Evolutionary conservation across 805 yeast species (phyloP).

Genomic region (Hanseniaspora meyeri): DNA sequence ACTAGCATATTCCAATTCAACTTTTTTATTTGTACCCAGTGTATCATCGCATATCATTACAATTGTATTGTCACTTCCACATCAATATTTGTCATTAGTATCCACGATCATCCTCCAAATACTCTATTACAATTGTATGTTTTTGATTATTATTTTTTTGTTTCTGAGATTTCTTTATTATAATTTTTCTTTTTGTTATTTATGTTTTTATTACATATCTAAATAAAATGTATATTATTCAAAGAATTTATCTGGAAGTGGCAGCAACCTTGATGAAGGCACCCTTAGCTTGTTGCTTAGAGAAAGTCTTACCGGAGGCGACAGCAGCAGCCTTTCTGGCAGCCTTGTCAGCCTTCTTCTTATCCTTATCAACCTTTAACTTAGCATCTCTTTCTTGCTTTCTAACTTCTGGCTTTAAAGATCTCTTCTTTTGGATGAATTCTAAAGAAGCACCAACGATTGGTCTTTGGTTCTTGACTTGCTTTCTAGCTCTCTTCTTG

Average conservation of each 20-base stretch:
- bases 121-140: not conserved
- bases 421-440: constrained; percentile 94
- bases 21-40: too few relatives aligned
- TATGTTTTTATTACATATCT: not conserved
- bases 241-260: constrained; percentile 67
- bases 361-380: constrained; percentile 68
- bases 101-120: too few relatives aligned
- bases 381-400: constrained; percentile 94
- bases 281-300: constrained; percentile 96
- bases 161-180: not conserved
- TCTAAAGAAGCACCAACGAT: constrained; percentile 99
- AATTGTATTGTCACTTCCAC: too few relatives aligned
- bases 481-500: constrained; percentile 94
- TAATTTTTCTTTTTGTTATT: not conserved
- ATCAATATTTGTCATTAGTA: too few relatives aligned
- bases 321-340: constrained; percentile 91
- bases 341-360: constrained; percentile 84
- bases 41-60: too few relatives aligned
- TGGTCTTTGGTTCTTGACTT: constrained; percentile 98
- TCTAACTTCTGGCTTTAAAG: constrained; percentile 92
- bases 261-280: constrained; percentile 95
- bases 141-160: not conserved
- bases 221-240: constrained; percentile 14
- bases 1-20: too few relatives aligned
- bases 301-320: constrained; percentile 61